Evolutionary conservation across 495 filamentous ascomycete species (phyloP), one percentile per base, ranked within the genome.

Genomic region (Hypoxylon rickii): DNA sequence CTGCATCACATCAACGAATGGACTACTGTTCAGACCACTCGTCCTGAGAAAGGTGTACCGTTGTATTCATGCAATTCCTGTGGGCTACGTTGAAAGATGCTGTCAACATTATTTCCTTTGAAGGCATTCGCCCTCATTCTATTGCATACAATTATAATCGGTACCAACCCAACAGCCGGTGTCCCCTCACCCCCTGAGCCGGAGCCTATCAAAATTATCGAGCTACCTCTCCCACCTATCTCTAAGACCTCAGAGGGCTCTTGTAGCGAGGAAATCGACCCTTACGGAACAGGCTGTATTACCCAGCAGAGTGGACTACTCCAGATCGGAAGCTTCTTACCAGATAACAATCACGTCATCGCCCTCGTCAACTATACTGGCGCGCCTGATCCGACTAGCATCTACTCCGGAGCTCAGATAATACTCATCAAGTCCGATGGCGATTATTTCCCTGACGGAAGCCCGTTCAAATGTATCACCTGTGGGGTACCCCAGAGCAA

Each of bases 391-490:
- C 53, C 47, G 15, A 13, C 37, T 19, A 60, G 47, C 21, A 64
- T 61, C 17, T 61, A 64, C 24, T 31, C 29, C 16, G 64, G 60
- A 12, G 36, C 43, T 29, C 63, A 66, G 38, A 19, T 62, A 16
- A 55, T 66, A 38, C 24, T 63, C 15, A 38, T 65, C 15, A 68
- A 68, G 42, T 34, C 51, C 0, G 61, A 65, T 45, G 53, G 45
- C 3, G 63, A 44, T 1, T 26, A 44, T n/a, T 68, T 65, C 39
- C 39, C 57, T 3, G 64, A 64, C 40, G 56, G 59, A 13, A 61
- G 66, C 39, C 32, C 61, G 2, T 67, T 58, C 54, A 70, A 65
- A 43, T 65, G 67, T 32, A 13, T 67, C 32, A 65, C 58, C n/a
- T 63, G 67, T 36, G 67, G 61, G 11, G 42, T 66, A 16, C 54